phyloP scores from a whole-genome alignment of 1,284 basidiomycete species.

The Athelia sp. region DNA sequence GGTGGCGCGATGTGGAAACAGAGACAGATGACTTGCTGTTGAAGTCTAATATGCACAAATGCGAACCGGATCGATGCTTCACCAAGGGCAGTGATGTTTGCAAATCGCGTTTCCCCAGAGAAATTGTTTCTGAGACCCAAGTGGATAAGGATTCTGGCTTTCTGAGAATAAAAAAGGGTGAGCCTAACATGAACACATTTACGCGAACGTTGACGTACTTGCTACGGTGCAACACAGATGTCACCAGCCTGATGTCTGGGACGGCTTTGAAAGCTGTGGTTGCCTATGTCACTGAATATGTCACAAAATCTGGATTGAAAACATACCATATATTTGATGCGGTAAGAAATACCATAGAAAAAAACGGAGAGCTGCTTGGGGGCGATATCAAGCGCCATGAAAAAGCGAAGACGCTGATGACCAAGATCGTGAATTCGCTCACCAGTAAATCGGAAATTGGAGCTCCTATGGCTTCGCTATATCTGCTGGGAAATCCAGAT shows the following conservation, averaged over 20 bases:
- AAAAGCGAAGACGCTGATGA: no score
- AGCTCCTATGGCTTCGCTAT: no score
- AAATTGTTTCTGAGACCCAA: constrained; percentile 10
- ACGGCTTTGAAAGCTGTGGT: no score
- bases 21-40: neutral
- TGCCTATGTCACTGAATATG: no score
- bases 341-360: no score
- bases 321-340: no score
- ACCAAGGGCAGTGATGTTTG: constrained; percentile 16
- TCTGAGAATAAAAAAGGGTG: constrained; percentile 18
- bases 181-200: constrained; percentile 20
- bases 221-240: constrained; percentile 21
- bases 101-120: constrained; percentile 25
- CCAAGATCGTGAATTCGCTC: no score
- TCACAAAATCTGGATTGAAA: no score
- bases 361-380: no score
- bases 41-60: constrained; percentile 10
- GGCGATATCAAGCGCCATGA: no score
- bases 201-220: constrained; percentile 14
- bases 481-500: no score
- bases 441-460: no score
- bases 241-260: constrained; percentile 18
- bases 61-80: constrained; percentile 6
- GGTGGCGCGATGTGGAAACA: neutral
- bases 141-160: constrained; percentile 18